A percentile compares a stretch with the other conserved stretches of the same genome.
These are phyloP conservation scores for Didymella exigua DNA, from an alignment of 2,329 filamentous ascomycete genomes.

Conservation along the genomic window DNA sequence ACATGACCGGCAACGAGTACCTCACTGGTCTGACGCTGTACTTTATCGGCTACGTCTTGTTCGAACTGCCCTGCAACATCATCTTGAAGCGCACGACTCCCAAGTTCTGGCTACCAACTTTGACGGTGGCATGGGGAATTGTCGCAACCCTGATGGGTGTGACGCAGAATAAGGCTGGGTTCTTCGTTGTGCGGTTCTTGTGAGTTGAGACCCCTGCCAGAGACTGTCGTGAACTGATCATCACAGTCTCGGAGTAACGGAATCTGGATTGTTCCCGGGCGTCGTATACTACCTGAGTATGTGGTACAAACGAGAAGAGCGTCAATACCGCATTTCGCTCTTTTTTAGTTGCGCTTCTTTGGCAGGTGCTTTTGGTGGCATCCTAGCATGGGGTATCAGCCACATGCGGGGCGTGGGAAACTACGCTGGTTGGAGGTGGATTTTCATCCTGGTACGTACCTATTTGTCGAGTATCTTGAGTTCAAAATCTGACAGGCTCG, in stretches of 20 bases:
- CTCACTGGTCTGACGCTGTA: slow-evolving; percentile 69
- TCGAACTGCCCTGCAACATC: slow-evolving; percentile 51
- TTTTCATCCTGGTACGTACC: slow-evolving; percentile 47
- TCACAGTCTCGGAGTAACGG: slow-evolving; percentile 40
- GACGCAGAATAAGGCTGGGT: slow-evolving; percentile 53
- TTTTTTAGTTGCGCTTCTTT: slow-evolving; percentile 65
- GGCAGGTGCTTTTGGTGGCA: slow-evolving; percentile 65
- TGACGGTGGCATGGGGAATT: slow-evolving; percentile 58
- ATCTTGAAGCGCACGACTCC: slow-evolving; percentile 64
- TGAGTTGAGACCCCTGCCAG: slow-evolving; percentile 27
- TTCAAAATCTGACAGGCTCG: slow-evolving; percentile 14
- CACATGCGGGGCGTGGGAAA: slow-evolving; percentile 65
- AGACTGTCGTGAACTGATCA: background rate
- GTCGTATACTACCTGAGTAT: slow-evolving; percentile 64
- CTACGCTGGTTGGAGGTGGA: slow-evolving; percentile 50
- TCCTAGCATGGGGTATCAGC: slow-evolving; percentile 64
- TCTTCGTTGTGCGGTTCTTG: slow-evolving; percentile 56
- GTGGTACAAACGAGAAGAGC: slow-evolving; percentile 67
- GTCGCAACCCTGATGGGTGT: slow-evolving; percentile 59
- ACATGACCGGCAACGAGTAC: slow-evolving; percentile 59
- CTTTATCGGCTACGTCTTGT: slow-evolving; percentile 60
- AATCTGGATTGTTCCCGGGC: slow-evolving; percentile 48
- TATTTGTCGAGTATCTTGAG: too few relatives aligned
- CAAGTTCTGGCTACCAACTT: slow-evolving; percentile 49
- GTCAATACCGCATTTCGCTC: slow-evolving; percentile 63